Conservation (phyloP, 768 basidiomycete species). For the Trametes sanguinea region DNA sequence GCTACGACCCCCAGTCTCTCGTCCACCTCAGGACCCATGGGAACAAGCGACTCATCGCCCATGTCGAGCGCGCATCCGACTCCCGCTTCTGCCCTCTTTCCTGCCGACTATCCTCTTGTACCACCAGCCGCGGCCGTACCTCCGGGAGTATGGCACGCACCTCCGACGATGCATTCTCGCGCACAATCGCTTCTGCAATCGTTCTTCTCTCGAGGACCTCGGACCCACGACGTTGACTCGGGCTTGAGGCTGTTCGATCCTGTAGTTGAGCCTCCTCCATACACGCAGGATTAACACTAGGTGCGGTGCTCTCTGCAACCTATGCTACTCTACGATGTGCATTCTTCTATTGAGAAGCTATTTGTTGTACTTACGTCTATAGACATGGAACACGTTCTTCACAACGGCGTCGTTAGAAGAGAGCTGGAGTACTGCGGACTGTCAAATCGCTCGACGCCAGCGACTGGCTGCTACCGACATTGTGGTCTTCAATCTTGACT, state of each 20-base stretch:
- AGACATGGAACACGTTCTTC: no score
- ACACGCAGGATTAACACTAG: slow-evolving; percentile 1
- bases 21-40: background rate
- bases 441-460: no score
- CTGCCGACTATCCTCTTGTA: background rate
- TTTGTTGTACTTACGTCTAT: no score
- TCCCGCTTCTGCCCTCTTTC: background rate
- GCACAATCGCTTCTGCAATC: slow-evolving; percentile 7
- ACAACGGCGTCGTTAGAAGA: no score
- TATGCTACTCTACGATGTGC: no score
- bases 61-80: background rate
- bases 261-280: slow-evolving; percentile 7
- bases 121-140: background rate
- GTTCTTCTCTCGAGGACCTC: slow-evolving; percentile 1
- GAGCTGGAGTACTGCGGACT: no score
- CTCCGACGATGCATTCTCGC: slow-evolving; percentile 5
- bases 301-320: no score
- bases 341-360: no score
- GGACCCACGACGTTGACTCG: slow-evolving; percentile 12
- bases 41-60: background rate
- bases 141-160: slow-evolving; percentile 7
- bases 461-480: no score
- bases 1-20: background rate
- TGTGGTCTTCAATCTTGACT: no score
- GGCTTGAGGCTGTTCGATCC: slow-evolving; percentile 12